A percentile compares a stretch with the other conserved stretches of the same genome.
Conservation (phyloP, 306 rosid species). For the Amphicarpaea edgeworthii region DNA sequence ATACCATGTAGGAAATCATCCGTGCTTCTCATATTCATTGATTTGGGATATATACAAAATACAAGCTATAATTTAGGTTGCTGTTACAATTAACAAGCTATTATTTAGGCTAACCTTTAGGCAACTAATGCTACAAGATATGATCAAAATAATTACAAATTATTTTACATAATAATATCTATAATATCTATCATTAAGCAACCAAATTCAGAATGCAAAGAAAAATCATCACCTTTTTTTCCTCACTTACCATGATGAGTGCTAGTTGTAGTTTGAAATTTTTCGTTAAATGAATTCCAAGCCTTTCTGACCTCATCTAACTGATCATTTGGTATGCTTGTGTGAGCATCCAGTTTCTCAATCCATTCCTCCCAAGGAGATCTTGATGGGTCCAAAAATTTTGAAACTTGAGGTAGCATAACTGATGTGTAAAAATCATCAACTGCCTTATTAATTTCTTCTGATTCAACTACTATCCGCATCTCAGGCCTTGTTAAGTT, state of each 20-base stretch:
- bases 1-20: too few species aligned
- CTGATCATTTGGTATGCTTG: slow-evolving; percentile 71
- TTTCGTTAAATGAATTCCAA: slow-evolving; percentile 71
- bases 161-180: too few species aligned
- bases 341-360: slow-evolving; percentile 73
- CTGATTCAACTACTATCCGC: slow-evolving; percentile 65
- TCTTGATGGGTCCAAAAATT: slow-evolving; percentile 67
- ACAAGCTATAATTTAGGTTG: too few species aligned
- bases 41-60: too few species aligned
- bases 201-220: slow-evolving; percentile 29
- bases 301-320: slow-evolving; percentile 74
- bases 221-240: slow-evolving; percentile 40
- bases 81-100: too few species aligned
- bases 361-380: slow-evolving; percentile 89
- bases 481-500: slow-evolving; percentile 77
- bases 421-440: slow-evolving; percentile 46
- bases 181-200: too few species aligned
- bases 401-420: slow-evolving; percentile 72
- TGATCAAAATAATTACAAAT: too few species aligned
- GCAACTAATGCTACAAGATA: too few species aligned
- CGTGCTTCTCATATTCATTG: too few species aligned
- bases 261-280: slow-evolving; percentile 22
- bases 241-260: slow-evolving; percentile 40
- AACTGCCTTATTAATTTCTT: slow-evolving; percentile 65
- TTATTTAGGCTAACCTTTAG: too few species aligned